Percentiles rank a stretch among this genome's conserved stretches.
These are phyloP conservation scores for Metarhizium rileyi DNA, from an alignment of 2,329 filamentous ascomycete species.

Conservation along the genomic window DNA sequence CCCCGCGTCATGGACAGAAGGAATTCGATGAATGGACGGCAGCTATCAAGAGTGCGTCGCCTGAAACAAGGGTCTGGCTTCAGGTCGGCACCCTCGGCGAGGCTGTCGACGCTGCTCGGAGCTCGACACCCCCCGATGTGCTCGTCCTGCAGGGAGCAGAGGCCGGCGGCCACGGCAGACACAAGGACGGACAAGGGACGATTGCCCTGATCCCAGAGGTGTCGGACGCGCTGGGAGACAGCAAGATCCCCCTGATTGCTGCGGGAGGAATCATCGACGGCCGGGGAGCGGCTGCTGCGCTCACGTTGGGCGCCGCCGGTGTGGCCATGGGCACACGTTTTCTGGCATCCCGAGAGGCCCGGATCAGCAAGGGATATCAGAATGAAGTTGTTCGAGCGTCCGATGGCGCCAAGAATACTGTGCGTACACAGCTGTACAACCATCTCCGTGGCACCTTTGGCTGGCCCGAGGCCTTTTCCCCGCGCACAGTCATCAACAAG, in stretches of 20 bases:
- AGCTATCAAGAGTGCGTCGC: conserved; percentile 28
- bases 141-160: conserved; percentile 44
- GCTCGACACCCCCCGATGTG: conserved; percentile 31
- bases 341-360: conserved; percentile 36
- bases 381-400: conserved; percentile 29
- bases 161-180: conserved; percentile 43
- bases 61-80: conserved; percentile 39
- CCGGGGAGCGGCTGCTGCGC: conserved; percentile 37
- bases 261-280: conserved; percentile 45
- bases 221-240: conserved; percentile 25
- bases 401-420: conserved; percentile 29
- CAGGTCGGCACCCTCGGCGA: conserved; percentile 41
- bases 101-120: conserved; percentile 30
- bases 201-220: conserved; percentile 41
- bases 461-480: conserved; percentile 32
- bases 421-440: conserved; percentile 34
- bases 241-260: conserved; percentile 35
- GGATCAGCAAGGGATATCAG: conserved; percentile 30
- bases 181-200: conserved; percentile 31
- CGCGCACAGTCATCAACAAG: conserved; percentile 28
- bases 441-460: conserved; percentile 31
- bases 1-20: conserved; percentile 25
- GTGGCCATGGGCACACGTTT: conserved; percentile 55
- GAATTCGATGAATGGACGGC: conserved; percentile 35
- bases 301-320: conserved; percentile 42